A percentile compares a stretch with the other conserved stretches of the same genome.
phyloP scores from a whole-genome alignment of 306 rosid genomes.

The Cucurbita pepo region DNA sequence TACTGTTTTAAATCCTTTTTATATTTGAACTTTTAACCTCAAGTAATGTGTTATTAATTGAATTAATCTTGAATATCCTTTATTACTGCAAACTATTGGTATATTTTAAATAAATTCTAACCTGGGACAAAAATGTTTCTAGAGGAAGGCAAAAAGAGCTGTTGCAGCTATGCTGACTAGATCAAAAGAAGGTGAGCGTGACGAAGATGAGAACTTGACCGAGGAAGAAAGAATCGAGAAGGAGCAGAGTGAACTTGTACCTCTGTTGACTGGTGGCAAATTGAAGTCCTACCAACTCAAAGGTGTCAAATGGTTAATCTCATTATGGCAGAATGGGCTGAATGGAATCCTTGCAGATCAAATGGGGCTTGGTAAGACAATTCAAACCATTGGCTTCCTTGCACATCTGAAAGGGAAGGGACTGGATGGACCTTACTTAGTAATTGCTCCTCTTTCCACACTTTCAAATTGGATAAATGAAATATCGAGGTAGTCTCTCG shows the following conservation, averaged over 20 bases:
- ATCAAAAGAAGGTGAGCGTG: slow-evolving; percentile 47
- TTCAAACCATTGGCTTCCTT: slow-evolving; percentile 86
- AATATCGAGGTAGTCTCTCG: slow-evolving; percentile 46
- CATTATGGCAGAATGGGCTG: slow-evolving; percentile 98
- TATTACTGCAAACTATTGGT: neutral
- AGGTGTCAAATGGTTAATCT: slow-evolving; percentile 93
- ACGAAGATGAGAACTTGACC: slow-evolving; percentile 40
- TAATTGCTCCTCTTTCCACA: slow-evolving; percentile 88
- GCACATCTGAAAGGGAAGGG: slow-evolving; percentile 78
- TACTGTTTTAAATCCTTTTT: neutral
- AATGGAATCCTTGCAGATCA: slow-evolving; percentile 99
- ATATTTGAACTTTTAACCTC: neutral
- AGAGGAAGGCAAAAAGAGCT: slow-evolving; percentile 82
- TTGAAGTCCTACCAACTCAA: slow-evolving; percentile 78
- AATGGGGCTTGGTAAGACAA: slow-evolving; percentile 99
- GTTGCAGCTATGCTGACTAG: slow-evolving; percentile 91
- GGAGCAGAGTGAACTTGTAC: slow-evolving; percentile 78
- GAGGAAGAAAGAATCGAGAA: slow-evolving; percentile 57
- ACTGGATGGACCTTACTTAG: slow-evolving; percentile 77
- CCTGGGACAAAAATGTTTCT: neutral
- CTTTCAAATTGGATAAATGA: slow-evolving; percentile 90
- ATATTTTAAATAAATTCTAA: neutral
- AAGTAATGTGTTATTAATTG: neutral
- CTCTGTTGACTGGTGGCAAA: slow-evolving; percentile 74
- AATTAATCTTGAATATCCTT: neutral